phyloP scores from a whole-genome alignment of 2,329 filamentous ascomycete genomes.

The Fusarium luffae region DNA sequence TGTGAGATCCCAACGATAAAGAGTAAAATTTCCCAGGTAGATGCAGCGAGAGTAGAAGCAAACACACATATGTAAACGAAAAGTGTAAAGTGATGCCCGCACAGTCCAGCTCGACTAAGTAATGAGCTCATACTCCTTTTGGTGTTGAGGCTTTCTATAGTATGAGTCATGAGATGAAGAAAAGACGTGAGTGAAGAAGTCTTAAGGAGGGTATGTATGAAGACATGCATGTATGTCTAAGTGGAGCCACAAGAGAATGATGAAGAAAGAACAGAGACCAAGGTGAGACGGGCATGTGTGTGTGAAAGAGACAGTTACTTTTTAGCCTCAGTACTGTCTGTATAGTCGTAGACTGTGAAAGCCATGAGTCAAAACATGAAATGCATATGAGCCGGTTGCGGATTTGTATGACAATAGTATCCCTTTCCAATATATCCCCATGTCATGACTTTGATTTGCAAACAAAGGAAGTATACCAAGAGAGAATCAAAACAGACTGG shows the following conservation, averaged over 20 bases:
- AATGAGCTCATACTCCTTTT: constrained; percentile 4
- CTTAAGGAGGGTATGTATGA: neutral
- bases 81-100: neutral
- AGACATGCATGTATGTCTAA: constrained; percentile 4
- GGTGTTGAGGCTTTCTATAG: constrained; percentile 12
- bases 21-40: constrained; percentile 3
- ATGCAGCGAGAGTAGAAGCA: constrained; percentile 11
- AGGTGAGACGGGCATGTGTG: neutral
- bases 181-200: neutral
- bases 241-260: neutral
- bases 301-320: constrained; percentile 8
- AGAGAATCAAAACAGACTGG: constrained; percentile 24
- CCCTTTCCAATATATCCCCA: neutral
- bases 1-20: neutral
- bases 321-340: neutral
- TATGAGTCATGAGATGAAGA: constrained; percentile 17
- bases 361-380: neutral
- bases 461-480: constrained; percentile 4
- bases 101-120: neutral
- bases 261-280: constrained; percentile 1
- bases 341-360: neutral
- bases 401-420: neutral
- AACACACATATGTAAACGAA: neutral
- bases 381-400: neutral
- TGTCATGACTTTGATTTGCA: neutral